Evolutionary conservation across 345 rosid genomes (phyloP).

Genomic region (Toxicodendron radicans): DNA sequence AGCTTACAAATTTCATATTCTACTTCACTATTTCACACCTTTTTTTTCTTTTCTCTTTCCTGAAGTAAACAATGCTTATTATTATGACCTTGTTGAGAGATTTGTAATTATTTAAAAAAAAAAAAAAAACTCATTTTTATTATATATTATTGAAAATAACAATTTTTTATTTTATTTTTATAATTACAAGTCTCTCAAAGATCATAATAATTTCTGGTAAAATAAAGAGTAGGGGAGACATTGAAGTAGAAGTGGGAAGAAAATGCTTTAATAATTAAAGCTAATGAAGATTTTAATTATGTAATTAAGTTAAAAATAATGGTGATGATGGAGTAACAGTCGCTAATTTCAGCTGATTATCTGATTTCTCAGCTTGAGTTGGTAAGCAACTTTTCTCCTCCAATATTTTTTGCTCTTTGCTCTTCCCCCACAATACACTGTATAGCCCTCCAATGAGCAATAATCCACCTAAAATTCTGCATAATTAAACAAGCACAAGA

Average conservation of each 20-base stretch:
- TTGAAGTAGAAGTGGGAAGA: no score
- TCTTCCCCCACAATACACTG: slow-evolving; percentile 85
- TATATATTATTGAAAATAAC: no score
- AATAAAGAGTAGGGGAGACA: no score
- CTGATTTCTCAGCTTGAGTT: slow-evolving; percentile 30
- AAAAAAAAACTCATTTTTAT: no score
- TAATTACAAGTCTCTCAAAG: no score
- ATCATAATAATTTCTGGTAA: no score
- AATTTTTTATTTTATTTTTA: no score
- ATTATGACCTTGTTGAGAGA: no score
- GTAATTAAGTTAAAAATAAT: background rate
- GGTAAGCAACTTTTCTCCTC: slow-evolving; percentile 23
- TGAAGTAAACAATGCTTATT: no score
- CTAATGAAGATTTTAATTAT: no score
- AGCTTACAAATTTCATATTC: background rate
- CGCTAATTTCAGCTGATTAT: slow-evolving; percentile 34
- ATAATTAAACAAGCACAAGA: background rate
- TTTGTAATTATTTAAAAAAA: no score
- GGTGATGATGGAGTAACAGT: slow-evolving; percentile 14
- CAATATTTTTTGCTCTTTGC: slow-evolving; percentile 43
- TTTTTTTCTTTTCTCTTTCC: background rate
- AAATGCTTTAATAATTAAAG: no score
- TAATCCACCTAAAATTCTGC: slow-evolving; percentile 70
- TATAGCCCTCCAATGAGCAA: slow-evolving; percentile 77
- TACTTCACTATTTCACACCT: background rate